Percentiles rank a stretch among this genome's conserved stretches.
Evolutionary conservation across 1,284 basidiomycete species (phyloP).

Genomic region (Sphagnurus paluster): DNA sequence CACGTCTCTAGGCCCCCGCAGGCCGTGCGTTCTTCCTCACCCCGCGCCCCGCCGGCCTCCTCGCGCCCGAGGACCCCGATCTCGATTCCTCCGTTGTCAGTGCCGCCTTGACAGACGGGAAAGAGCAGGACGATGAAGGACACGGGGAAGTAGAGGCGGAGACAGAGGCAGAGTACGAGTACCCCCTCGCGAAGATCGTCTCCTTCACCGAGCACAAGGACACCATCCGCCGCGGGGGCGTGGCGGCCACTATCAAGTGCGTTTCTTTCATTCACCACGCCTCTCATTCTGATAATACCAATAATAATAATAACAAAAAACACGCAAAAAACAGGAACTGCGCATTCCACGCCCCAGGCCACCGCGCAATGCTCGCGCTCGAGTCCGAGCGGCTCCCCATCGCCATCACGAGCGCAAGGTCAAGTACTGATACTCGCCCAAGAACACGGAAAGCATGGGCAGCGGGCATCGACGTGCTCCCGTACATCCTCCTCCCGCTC

Average conservation of each 20-base stretch:
- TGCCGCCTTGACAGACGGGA: too few species aligned
- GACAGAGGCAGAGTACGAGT: too few species aligned
- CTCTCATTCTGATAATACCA: too few species aligned
- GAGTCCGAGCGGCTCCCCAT: slow-evolving; percentile 51
- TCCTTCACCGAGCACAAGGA: slow-evolving; percentile 89
- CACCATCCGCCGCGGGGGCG: slow-evolving; percentile 82
- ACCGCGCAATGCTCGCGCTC: slow-evolving; percentile 68
- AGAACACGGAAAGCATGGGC: slow-evolving; percentile 55
- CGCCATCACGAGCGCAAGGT: too few species aligned
- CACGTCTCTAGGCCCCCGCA: slow-evolving; percentile 48
- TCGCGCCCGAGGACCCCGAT: slow-evolving; percentile 36
- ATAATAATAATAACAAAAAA: too few species aligned
- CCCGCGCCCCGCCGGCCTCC: slow-evolving; percentile 46
- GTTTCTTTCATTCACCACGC: slow-evolving; percentile 16
- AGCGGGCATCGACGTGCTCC: slow-evolving; percentile 81
- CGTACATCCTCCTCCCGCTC: slow-evolving; percentile 85
- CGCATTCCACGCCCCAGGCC: slow-evolving; percentile 66
- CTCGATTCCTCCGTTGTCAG: too few species aligned
- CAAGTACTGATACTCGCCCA: too few species aligned
- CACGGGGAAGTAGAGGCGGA: too few species aligned
- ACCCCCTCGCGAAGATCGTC: slow-evolving; percentile 79
- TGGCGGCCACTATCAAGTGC: slow-evolving; percentile 85
- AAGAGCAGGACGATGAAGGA: too few species aligned
- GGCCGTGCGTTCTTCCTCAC: slow-evolving; percentile 76
- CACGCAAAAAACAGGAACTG: slow-evolving; percentile 62